Evolutionary conservation across 2,329 filamentous ascomycete species (phyloP).

Genomic region (Neofusicoccum cordaticola): DNA sequence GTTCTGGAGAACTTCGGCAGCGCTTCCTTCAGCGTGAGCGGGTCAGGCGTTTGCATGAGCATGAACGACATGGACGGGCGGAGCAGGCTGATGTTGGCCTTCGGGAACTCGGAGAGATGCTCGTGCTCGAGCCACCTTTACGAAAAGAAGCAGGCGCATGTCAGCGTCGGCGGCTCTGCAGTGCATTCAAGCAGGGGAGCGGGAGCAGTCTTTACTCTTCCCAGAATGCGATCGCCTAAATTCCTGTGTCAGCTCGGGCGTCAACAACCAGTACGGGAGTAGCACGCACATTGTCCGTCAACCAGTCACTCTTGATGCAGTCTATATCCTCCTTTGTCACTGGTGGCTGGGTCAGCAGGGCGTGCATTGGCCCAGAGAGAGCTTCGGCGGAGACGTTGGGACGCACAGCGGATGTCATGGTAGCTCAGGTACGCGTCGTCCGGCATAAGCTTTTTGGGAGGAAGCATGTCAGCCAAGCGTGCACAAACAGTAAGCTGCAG

Average conservation of each 20-base stretch:
- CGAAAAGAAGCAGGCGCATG: background rate
- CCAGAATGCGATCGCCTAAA: slow-evolving; percentile 91
- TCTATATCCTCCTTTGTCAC: slow-evolving; percentile 89
- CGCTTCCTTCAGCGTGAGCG: slow-evolving; percentile 58
- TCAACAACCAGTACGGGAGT: background rate
- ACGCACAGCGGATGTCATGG: slow-evolving; percentile 61
- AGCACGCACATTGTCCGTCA: slow-evolving; percentile 81
- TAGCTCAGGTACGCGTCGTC: slow-evolving; percentile 70
- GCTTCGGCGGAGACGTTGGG: background rate
- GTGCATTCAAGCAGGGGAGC: background rate
- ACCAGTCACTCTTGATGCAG: slow-evolving; percentile 86
- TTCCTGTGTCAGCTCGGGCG: slow-evolving; percentile 15
- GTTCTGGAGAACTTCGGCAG: slow-evolving; percentile 77
- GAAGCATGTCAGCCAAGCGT: slow-evolving; percentile 24
- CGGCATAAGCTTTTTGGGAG: slow-evolving; percentile 47
- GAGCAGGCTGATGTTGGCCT: slow-evolving; percentile 83
- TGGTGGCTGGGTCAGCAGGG: slow-evolving; percentile 31
- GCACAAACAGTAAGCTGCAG: slow-evolving; percentile 1
- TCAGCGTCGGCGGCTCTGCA: background rate
- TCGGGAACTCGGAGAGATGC: slow-evolving; percentile 73
- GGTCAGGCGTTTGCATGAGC: slow-evolving; percentile 69
- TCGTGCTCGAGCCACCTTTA: slow-evolving; percentile 80
- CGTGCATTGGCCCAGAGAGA: background rate
- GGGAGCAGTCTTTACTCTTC: slow-evolving; percentile 66
- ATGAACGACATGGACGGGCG: slow-evolving; percentile 92